Evolutionary conservation across 2,329 filamentous ascomycete genomes (phyloP), one percentile per base, ranked within the genome.

Genomic region (Penicillium rolfsii): DNA sequence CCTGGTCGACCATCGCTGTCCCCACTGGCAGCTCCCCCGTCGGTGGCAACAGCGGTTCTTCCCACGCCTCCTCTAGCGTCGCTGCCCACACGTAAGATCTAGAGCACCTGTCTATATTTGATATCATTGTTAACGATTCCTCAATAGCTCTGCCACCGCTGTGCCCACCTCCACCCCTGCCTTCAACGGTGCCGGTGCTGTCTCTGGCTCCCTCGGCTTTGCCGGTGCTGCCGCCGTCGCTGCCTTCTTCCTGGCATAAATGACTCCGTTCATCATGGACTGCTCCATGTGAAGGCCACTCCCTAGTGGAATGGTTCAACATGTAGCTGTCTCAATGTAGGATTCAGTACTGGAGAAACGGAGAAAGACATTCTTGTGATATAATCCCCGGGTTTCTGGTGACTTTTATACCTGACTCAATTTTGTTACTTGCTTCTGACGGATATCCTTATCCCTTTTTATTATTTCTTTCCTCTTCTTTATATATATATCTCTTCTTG

Each of bases 161-260:
- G 62, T 60, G 41, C 40, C 70, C 57, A 55, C 63, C 53, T 33
- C 65, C 55, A 57, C 60, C 55, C 65, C 71, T 43, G 57, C 38
- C 50, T 72, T 60, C 71, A 71, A 64, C 67, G 71, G 64, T 63
- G 72, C 68, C 60, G 70, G 64, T 70, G 60, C 70, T 55, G 41
- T 74, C 64, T 60, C 60, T 55, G 68, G 68, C 65, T 74, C 72
- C 58, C 60, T 73, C 60, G 61, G 65, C 62, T 66, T 74, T 63
- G 72, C 71, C 48, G 72, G 72, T 67, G 63, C 55, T 22, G 71
- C 71, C 52, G 72, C 71, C 59, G 64, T 60, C 28, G 71, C 70
- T 11, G 72, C 71, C 59, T 70, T 71, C 71, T 62, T 74, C 68
- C 64, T 74, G 55, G 71, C 71, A 63, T 74, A 74, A 71, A 70